Evolutionary conservation across 768 basidiomycete species (phyloP), one percentile per base, ranked within the genome.

Genomic region (Albatrellus ellisii): DNA sequence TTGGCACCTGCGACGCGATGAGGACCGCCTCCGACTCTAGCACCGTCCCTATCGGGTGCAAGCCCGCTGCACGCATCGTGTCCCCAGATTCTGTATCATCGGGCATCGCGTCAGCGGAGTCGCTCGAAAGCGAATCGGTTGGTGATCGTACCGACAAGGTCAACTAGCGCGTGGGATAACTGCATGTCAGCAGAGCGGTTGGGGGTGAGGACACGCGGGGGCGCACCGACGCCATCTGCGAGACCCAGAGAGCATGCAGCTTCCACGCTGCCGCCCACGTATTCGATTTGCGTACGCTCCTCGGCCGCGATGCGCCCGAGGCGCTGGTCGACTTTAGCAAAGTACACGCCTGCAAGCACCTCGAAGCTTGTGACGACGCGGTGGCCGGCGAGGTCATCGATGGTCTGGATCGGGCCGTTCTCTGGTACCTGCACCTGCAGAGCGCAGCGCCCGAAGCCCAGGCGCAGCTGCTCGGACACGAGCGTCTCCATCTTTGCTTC

Each of bases 41-140:
- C 9, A 99, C 58, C 8, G 90, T 97, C 11, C 79, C 83, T 54
- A 99, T 97, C 29, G 94, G 78, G 58, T 86, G 86, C 42, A 98
- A 69, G 27, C 94, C 95, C 0, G 92, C 92, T 20, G 94, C 95
- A 26, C 94, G 87, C 95, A 99, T 99, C 6, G 95, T 99, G 54
- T 99, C 95, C 32, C 95, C 95, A 14, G 94, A 99, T 64, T 98
- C 94, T 92, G 57, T 17, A 28, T 1, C 28, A 15, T 21, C 32
- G 6, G 22, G 26, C 24, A 25, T 36, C 9, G 24, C 1, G 10
- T 17, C 11, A 14, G 26, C 9, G 21, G 28, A 6, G n/a, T 1
- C 4, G 6, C 33, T 9, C 12, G 26, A 29, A 11, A 28, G 26
- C 11, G 26, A 15, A 15, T 5, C 4, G 18, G n/a, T n/a, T 37